Percentiles rank a stretch among this genome's conserved stretches.
Conservation (phyloP, 78 protist genomes). For the Bodo saltans region DNA sequence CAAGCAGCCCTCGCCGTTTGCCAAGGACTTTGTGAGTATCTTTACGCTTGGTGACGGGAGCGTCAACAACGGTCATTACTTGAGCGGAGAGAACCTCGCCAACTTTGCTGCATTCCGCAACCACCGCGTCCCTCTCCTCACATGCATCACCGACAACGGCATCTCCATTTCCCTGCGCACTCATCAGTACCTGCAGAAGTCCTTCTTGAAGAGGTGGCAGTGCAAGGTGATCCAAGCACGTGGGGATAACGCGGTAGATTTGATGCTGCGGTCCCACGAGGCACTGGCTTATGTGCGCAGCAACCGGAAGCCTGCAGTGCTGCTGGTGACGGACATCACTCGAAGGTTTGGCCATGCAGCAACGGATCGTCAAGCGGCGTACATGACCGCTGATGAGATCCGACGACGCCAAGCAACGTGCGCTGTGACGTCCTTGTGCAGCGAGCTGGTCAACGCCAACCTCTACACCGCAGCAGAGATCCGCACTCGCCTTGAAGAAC, state of each 20-base stretch:
- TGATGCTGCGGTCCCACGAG: neutral
- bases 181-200: neutral
- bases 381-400: slow-evolving; percentile 36
- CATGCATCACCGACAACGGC: slow-evolving; percentile 45
- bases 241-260: neutral
- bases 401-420: neutral
- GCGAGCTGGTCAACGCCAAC: neutral
- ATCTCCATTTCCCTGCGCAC: slow-evolving; percentile 49
- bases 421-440: neutral
- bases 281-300: slow-evolving; percentile 14
- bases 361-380: slow-evolving; percentile 44
- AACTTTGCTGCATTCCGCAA: slow-evolving; percentile 37
- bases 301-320: slow-evolving; percentile 5
- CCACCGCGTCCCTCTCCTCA: slow-evolving; percentile 44
- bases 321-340: slow-evolving; percentile 23
- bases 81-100: slow-evolving; percentile 41
- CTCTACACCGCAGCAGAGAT: no score
- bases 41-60: no score
- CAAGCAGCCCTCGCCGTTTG: neutral
- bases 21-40: no score
- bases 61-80: slow-evolving; percentile 7
- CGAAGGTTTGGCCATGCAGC: slow-evolving; percentile 58
- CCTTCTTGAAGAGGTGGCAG: neutral
- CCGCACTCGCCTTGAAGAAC: neutral
- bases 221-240: slow-evolving; percentile 1